Base-by-base conservation (phyloP, 495 filamentous ascomycete species). In the Hyphodiscus hymeniophilus region DNA sequence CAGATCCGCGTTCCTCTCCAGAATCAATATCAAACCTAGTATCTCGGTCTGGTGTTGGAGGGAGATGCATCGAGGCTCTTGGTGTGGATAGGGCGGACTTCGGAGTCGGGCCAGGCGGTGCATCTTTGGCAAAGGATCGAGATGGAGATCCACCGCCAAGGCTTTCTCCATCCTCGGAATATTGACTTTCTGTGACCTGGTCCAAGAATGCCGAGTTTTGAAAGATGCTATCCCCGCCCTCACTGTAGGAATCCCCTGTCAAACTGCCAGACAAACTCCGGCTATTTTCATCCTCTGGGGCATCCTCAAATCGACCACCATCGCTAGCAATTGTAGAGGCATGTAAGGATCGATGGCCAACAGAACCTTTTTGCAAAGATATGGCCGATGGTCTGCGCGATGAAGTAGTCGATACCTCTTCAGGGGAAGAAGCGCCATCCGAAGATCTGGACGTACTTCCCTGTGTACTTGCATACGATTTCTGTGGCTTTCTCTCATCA, bases 141-240 rank as follows among this genome's bases (percentile, higher is more conserved):
- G 34, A 18, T 10, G 28, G 38, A 42, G 23, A n/a, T 13, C 16
- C 31, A 2, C n/a, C 18, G 4, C 31, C 31, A 28, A 33, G 21
- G 1, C 46, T 39, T 8, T 55, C 55, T 7, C 40, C 16, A 43
- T 70, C 64, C 7, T 47, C 48, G 3, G 52, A 35, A 48, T 68
- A 60, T n/a, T 71, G 68, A 38, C 64, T 64, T 47, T 71, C 64
- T 17, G 71, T 68, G 6, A 73, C 66, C 6, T 72, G 70, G 43
- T 75, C 68, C 23, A 75, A 55, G 50, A 74, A 75, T 4, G 56
- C 66, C 2, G 74, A 72, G 43, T 72, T 70, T 35, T 71, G 67
- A 15, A 68, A 58, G 23, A 72, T 53, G 23, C 59, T 65, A 11
- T 54, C 45, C 42, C 42, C 23, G 36, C 36, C 24, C 36, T 56